Evolutionary conservation across 1,284 basidiomycete species (phyloP).

Genomic region (Athelia sp.): DNA sequence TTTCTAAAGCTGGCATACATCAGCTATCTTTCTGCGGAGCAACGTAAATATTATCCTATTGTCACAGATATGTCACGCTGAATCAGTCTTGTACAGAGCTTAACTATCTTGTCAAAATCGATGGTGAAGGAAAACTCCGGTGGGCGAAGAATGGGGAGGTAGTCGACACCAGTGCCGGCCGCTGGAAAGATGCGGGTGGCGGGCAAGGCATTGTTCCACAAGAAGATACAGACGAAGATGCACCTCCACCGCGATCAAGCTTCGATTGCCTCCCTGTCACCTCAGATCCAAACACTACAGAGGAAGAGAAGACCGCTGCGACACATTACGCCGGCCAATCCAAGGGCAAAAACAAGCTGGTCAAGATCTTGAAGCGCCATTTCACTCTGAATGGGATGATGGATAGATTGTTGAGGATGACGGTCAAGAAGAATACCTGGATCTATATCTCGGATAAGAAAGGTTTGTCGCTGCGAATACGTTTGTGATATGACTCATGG

Average conservation of each 20-base stretch:
- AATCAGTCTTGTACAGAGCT: slow-evolving; percentile 32
- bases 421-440: slow-evolving; percentile 61
- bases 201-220: slow-evolving; percentile 53
- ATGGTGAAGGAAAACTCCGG: slow-evolving; percentile 58
- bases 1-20: too few species aligned
- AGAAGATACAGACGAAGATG: slow-evolving; percentile 21
- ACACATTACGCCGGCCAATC: slow-evolving; percentile 44
- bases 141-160: slow-evolving; percentile 66
- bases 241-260: slow-evolving; percentile 18
- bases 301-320: slow-evolving; percentile 32
- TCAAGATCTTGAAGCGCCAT: slow-evolving; percentile 35
- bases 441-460: slow-evolving; percentile 61
- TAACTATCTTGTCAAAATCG: slow-evolving; percentile 68
- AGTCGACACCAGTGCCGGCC: slow-evolving; percentile 57
- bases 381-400: slow-evolving; percentile 51
- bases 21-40: slow-evolving; percentile 65
- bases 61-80: too few species aligned
- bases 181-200: slow-evolving; percentile 60
- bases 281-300: slow-evolving; percentile 11
- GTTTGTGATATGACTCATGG: neutral
- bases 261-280: slow-evolving; percentile 13
- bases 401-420: slow-evolving; percentile 57
- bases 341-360: slow-evolving; percentile 31
- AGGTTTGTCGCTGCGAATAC: slow-evolving; percentile 26
- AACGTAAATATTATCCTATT: slow-evolving; percentile 35